Base-by-base conservation (phyloP, 805 yeast genomes). In the Starmerella potacharoeniae region DNA sequence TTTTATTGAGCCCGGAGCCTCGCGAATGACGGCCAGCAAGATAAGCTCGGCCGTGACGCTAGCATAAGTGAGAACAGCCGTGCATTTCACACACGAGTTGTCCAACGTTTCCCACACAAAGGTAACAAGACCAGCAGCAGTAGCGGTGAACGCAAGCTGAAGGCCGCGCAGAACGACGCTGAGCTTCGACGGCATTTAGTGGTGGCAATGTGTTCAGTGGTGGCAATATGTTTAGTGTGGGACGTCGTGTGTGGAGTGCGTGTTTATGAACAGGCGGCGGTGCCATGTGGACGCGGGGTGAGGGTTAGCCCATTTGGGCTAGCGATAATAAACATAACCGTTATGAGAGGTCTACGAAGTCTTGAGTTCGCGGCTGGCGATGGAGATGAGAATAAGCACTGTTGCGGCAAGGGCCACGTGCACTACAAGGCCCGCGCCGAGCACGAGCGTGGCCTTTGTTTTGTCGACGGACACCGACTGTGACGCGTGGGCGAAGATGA, bases 111-210 rank as follows among this genome's bases (percentile, higher is more conserved):
- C 95, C 68, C 96, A 78, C 33, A 86, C 95, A 66, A 82, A 89
- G 72, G 89, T 89, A 96, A 89, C 89, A 74, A 96, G 79, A 17
- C 96, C 96, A 28, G 88, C 29, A 6, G 48, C 48, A 14, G 37
- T 6, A n/a, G 14, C 48, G n/a, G 36, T 36, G 14, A 31, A 44
- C 22, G 31, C 28, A 30, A 44, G 16, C 37, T 30, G 31, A 6
- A 31, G 13, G 28, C 14, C 28, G 36, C 48, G 48, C 9, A 44
- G 28, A 9, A 31, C 17, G 10, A 44, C 3, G 28, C 36, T 40
- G 22, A 22, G 22, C 22, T 22, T 22, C 22, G 22, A 22, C 22
- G 22, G 22, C 22, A 40, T 16, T 28, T 5, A 17, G 2, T 6
- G 43, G 43, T 2, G 16, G 43, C 10, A 8, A 17, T 16, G 43